A percentile compares a stretch with the other conserved stretches of the same genome.
Evolutionary conservation across 176 grass and related monocot genomes (phyloP).

Genomic region (Stipa capillata): DNA sequence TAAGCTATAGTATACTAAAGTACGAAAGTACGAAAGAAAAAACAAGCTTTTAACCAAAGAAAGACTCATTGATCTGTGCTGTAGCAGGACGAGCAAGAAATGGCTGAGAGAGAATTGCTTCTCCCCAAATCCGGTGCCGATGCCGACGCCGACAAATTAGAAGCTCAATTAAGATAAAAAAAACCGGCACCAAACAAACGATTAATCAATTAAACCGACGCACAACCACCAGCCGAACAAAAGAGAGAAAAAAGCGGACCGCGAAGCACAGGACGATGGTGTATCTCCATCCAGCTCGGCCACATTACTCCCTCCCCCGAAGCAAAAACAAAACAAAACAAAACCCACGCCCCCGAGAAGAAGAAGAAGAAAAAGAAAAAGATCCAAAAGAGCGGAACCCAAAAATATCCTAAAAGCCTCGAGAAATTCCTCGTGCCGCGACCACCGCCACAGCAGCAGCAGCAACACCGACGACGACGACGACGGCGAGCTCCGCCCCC

Average conservation of each 20-base stretch:
- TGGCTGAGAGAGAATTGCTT: no score
- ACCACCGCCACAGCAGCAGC: no score
- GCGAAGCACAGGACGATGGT: neutral
- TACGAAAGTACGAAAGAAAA: neutral
- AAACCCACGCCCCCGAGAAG: constrained; percentile 4
- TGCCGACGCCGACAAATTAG: neutral
- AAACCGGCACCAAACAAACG: neutral
- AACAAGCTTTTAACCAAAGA: no score
- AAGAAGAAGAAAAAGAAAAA: no score
- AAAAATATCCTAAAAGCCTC: constrained; percentile 33
- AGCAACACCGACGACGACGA: constrained; percentile 7
- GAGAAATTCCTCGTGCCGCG: constrained; percentile 21
- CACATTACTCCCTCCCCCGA: neutral
- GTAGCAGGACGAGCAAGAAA: neutral
- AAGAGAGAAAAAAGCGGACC: no score
- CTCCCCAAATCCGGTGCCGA: neutral
- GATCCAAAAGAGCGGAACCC: neutral
- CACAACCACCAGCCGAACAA: constrained; percentile 3
- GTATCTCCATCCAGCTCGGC: neutral
- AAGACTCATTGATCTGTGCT: no score
- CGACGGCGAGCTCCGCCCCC: constrained; percentile 15
- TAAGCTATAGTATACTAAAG: neutral
- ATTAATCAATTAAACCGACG: neutral
- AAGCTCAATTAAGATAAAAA: neutral
- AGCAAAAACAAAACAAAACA: constrained; percentile 4